Evolutionary conservation across 495 filamentous ascomycete species (phyloP).

Genomic region (Lasiosphaeria ovina): DNA sequence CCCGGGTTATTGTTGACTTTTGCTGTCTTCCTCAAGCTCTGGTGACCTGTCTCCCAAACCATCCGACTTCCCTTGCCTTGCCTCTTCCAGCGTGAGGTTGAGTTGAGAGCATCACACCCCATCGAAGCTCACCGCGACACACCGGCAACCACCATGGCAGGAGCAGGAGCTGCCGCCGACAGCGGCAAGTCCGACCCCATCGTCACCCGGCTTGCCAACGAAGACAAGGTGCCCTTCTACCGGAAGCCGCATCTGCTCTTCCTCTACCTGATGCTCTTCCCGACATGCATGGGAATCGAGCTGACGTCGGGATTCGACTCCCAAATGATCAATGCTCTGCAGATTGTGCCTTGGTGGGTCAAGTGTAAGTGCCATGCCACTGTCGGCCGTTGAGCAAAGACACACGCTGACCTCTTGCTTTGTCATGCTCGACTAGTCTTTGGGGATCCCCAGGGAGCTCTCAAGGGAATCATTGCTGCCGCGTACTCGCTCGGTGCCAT

Average conservation of each 20-base stretch:
- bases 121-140: neutral
- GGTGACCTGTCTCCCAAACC: neutral
- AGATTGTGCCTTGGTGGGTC: slow-evolving; percentile 57
- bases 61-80: neutral
- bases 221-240: slow-evolving; percentile 56
- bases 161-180: slow-evolving; percentile 14
- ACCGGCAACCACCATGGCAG: slow-evolving; percentile 13
- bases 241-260: slow-evolving; percentile 59
- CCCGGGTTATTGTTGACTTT: neutral
- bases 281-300: slow-evolving; percentile 67
- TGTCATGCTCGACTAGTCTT: slow-evolving; percentile 27
- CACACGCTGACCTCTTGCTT: slow-evolving; percentile 1
- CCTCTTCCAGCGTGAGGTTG: neutral
- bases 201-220: slow-evolving; percentile 45
- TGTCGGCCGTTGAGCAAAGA: neutral
- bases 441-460: slow-evolving; percentile 34
- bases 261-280: slow-evolving; percentile 61
- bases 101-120: neutral
- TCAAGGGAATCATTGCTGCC: slow-evolving; percentile 46
- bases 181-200: slow-evolving; percentile 42
- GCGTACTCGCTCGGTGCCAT: slow-evolving; percentile 58
- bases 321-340: slow-evolving; percentile 68
- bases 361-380: slow-evolving; percentile 38
- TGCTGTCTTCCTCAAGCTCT: neutral
- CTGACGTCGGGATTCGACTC: slow-evolving; percentile 72